Evolutionary conservation across 1,284 basidiomycete species (phyloP).

Genomic region (Naganishia sp.): DNA sequence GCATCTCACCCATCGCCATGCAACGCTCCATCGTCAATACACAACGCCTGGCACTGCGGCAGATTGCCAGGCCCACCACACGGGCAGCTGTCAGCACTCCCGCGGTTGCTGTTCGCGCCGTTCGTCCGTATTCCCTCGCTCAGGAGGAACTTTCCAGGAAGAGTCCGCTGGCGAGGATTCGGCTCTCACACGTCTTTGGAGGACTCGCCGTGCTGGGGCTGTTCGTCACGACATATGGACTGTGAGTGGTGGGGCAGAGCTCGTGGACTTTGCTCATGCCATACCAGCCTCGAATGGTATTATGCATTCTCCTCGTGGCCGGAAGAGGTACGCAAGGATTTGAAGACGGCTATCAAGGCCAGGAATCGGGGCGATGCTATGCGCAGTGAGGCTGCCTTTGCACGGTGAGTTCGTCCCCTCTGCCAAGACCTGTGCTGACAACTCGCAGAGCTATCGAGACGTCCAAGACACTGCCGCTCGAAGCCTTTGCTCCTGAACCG

Average conservation of each 20-base stretch:
- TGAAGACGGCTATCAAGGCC: conserved; percentile 49
- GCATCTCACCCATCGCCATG: background rate
- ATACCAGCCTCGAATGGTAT: conserved; percentile 50
- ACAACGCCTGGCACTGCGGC: conserved; percentile 1
- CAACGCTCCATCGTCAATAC: conserved; percentile 2
- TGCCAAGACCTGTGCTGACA: background rate
- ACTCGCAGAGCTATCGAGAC: conserved; percentile 42
- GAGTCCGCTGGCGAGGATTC: conserved; percentile 26
- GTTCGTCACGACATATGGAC: conserved; percentile 51
- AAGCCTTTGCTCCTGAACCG: conserved; percentile 45
- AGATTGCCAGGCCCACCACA: background rate
- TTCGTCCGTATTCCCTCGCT: conserved; percentile 9
- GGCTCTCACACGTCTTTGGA: conserved; percentile 45
- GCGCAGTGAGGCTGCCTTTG: conserved; percentile 47
- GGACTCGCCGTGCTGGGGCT: conserved; percentile 48
- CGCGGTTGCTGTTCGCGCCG: too few species aligned
- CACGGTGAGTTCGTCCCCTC: conserved; percentile 38
- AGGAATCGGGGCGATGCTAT: conserved; percentile 45
- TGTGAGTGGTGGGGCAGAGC: conserved; percentile 41
- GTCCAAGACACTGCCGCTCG: conserved; percentile 38
- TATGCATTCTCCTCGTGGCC: conserved; percentile 51
- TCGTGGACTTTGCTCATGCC: conserved; percentile 5
- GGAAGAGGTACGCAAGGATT: conserved; percentile 46
- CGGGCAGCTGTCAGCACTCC: background rate
- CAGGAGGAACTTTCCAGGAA: conserved; percentile 24